Percentiles rank a stretch among this genome's conserved stretches.
These are phyloP conservation scores for Cladophialophora carrionii DNA, from an alignment of 2,329 filamentous ascomycete genomes.

Conservation along the genomic window DNA sequence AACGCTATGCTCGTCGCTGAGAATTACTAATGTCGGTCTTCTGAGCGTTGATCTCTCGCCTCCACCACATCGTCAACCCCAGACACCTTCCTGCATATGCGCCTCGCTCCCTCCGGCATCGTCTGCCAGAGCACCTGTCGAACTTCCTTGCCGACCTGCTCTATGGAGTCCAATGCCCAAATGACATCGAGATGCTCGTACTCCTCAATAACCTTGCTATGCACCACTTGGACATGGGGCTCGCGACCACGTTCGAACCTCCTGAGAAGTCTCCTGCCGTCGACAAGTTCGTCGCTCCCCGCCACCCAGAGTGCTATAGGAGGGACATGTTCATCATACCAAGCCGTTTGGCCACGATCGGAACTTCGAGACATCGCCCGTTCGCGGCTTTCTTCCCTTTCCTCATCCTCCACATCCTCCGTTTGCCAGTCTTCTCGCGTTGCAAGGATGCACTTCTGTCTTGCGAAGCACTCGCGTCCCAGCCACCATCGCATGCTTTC, in stretches of 20 bases:
- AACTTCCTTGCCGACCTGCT: slow-evolving; percentile 80
- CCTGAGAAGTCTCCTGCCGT: slow-evolving; percentile 72
- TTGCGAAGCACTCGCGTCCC: slow-evolving; percentile 80
- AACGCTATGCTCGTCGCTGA: slow-evolving; percentile 5
- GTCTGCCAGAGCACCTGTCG: slow-evolving; percentile 84
- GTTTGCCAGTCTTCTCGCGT: slow-evolving; percentile 73
- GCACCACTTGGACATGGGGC: slow-evolving; percentile 77
- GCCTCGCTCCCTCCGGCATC: slow-evolving; percentile 58
- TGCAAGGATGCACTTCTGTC: slow-evolving; percentile 82
- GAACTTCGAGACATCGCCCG: slow-evolving; percentile 14
- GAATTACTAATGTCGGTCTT: slow-evolving; percentile 9
- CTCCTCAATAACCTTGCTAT: slow-evolving; percentile 78
- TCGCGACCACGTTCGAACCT: slow-evolving; percentile 77
- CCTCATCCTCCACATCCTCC: slow-evolving; percentile 50
- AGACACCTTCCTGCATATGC: slow-evolving; percentile 64
- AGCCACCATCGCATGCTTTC: slow-evolving; percentile 97
- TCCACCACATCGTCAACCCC: slow-evolving; percentile 55
- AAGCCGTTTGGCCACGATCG: slow-evolving; percentile 57
- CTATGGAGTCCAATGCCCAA: slow-evolving; percentile 87
- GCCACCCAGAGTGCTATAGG: slow-evolving; percentile 88
- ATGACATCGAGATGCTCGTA: slow-evolving; percentile 95
- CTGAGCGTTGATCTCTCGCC: not conserved
- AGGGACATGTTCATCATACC: slow-evolving; percentile 79
- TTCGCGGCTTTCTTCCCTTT: slow-evolving; percentile 29
- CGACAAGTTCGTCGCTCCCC: slow-evolving; percentile 80